Evolutionary conservation across 2,329 filamentous ascomycete species (phyloP).

Genomic region (Magnaporthiopsis incrustans): DNA sequence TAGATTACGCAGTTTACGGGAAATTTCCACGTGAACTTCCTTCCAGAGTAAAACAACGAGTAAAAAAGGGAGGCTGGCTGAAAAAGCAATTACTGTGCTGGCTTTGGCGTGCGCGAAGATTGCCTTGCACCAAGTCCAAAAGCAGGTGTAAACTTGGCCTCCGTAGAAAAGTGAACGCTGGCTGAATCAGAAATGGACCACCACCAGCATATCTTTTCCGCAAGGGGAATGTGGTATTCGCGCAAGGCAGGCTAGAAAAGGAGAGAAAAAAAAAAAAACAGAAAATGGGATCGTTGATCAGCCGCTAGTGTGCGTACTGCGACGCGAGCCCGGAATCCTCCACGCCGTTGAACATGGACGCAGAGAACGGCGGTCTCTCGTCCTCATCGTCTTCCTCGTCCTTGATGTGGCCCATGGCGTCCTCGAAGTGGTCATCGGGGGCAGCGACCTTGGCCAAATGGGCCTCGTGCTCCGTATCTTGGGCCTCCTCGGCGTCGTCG

Average conservation of each 20-base stretch:
- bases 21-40: too few species aligned
- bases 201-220: too few species aligned
- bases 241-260: not conserved
- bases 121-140: not conserved
- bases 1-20: too few species aligned
- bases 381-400: not conserved
- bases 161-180: not conserved
- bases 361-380: not conserved
- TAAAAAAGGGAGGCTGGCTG: not conserved
- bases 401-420: not conserved
- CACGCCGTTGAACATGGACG: slow-evolving; percentile 6
- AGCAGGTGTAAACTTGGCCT: not conserved
- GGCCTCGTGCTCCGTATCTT: not conserved
- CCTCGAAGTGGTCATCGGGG: not conserved
- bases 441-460: not conserved
- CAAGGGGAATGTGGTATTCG: too few species aligned
- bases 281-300: too few species aligned
- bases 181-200: too few species aligned
- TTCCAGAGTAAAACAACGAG: not conserved
- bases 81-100: not conserved
- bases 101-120: not conserved
- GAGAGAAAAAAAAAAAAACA: not conserved
- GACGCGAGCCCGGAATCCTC: not conserved
- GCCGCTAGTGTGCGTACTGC: not conserved
- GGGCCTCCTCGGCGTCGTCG: not conserved